A percentile compares a stretch with the other conserved stretches of the same genome.
Conservation (phyloP, 1,284 basidiomycete species). For the Singerocomus rubriflavus region DNA sequence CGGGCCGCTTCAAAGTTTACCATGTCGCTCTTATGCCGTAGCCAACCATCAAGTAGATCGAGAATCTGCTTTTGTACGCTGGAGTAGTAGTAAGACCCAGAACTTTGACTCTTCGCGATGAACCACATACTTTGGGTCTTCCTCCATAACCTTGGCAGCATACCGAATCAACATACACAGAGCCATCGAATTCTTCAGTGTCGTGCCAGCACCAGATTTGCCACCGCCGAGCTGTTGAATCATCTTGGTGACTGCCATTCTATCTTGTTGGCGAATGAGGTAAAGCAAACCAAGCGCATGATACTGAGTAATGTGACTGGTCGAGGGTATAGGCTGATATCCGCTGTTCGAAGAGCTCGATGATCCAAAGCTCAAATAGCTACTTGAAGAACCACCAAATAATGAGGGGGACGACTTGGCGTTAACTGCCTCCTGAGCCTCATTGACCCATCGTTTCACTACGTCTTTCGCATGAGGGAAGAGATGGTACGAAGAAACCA, state of each 20-base stretch:
- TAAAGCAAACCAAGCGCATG: slow-evolving; percentile 95
- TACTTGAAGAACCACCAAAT: slow-evolving; percentile 56
- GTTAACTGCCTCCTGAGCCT: slow-evolving; percentile 95
- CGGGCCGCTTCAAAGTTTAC: slow-evolving; percentile 99
- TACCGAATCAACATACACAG: slow-evolving; percentile 99
- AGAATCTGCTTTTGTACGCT: slow-evolving; percentile 92
- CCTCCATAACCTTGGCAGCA: slow-evolving; percentile 96
- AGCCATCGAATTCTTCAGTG: slow-evolving; percentile 96
- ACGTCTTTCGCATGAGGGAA: slow-evolving; percentile 93
- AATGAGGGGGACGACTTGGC: slow-evolving; percentile 77
- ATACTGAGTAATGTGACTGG: slow-evolving; percentile 95
- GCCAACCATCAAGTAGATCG: slow-evolving; percentile 92
- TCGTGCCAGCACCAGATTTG: slow-evolving; percentile 78
- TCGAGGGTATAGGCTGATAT: slow-evolving; percentile 80
- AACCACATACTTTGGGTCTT: slow-evolving; percentile 87
- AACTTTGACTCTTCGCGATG: not conserved
- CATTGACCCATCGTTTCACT: slow-evolving; percentile 98
- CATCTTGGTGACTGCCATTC: slow-evolving; percentile 99
- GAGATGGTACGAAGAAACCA: slow-evolving; percentile 97
- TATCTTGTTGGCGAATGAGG: slow-evolving; percentile 93
- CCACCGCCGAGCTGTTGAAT: slow-evolving; percentile 94
- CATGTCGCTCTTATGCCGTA: slow-evolving; percentile 99
- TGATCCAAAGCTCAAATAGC: slow-evolving; percentile 69
- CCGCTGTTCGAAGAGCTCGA: slow-evolving; percentile 51
- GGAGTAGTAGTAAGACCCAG: slow-evolving; percentile 2